Conservation (phyloP, 2,329 filamentous ascomycete species). For the Diaporthe nobilis region DNA sequence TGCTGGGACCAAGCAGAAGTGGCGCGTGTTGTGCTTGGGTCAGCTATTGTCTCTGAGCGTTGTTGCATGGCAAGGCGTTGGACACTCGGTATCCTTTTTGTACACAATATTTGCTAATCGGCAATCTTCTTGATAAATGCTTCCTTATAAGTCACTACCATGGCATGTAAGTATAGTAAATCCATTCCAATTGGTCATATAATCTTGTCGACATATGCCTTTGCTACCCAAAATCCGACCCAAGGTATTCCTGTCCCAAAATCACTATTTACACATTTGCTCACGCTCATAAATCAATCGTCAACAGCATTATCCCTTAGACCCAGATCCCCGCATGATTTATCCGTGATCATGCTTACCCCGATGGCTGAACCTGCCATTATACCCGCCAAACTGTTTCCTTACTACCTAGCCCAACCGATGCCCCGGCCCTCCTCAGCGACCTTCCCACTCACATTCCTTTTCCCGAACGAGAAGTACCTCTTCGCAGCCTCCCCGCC, state of each 20-base stretch:
- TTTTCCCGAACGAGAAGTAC: slow-evolving; percentile 56
- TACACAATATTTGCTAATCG: slow-evolving; percentile 22
- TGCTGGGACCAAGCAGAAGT: background rate
- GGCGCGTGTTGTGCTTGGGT: background rate
- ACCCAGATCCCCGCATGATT: background rate
- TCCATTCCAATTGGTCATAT: background rate
- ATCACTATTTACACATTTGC: slow-evolving; percentile 17
- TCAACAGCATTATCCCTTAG: background rate
- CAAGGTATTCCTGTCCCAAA: slow-evolving; percentile 27
- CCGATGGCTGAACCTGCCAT: background rate
- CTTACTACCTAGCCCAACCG: slow-evolving; percentile 18
- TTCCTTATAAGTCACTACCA: background rate
- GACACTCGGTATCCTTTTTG: slow-evolving; percentile 6
- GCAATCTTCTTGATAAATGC: background rate
- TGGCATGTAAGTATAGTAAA: background rate
- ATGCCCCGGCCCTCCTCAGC: slow-evolving; percentile 74
- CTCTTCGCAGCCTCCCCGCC: slow-evolving; percentile 38
- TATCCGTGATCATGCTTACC: background rate
- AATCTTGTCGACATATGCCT: background rate
- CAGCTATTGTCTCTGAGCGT: slow-evolving; percentile 7
- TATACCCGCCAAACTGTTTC: background rate
- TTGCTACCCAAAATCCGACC: slow-evolving; percentile 9
- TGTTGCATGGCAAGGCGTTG: slow-evolving; percentile 28
- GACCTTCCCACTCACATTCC: slow-evolving; percentile 80
- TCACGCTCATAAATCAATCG: slow-evolving; percentile 23